Evolutionary conservation across 2,329 filamentous ascomycete species (phyloP), one percentile per base, ranked within the genome.

Genomic region (Penicillium digitatum): DNA sequence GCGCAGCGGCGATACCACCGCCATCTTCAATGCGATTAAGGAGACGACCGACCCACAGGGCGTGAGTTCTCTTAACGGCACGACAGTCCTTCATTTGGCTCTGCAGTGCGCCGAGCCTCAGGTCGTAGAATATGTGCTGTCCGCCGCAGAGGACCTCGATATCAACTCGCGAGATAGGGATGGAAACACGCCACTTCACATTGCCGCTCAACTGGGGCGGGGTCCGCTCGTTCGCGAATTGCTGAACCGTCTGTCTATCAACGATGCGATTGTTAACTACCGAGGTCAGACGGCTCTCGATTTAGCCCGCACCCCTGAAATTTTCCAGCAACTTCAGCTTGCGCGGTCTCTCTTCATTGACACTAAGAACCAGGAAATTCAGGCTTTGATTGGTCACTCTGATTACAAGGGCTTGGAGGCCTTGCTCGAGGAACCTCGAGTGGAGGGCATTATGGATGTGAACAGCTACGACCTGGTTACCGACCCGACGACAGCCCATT

Each of bases 51-150:
- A 64, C 81, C 82, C 60, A 62, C 82, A 62, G 73, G 77, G 56
- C 70, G 76, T 59, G 65, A 72, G 58, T 67, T 74, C 57, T 65
- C 72, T 61, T 67, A 79, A 54, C 71, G 92, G 95, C 52, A 96
- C 92, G 0, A 94, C 90, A 2, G 87, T 97, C 39, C 80, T 99
- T 35, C 93, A 99, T 72, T 80, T 99, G 38, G 92, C 94, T 26
- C 90, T 97, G 42, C 94, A 99, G 74, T 97, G 93, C 74, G 93
- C 94, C 47, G 94, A 97, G 71, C 82, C 88, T 46, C 87, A 90
- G 20, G 91, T 99, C 27, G 88, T 99, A 51, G 92, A 99, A 71
- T 96, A 93, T 67, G 88, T 97, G n/a, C 77, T 99, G 40, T 92
- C 90, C 1, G 80, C 81, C 49, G 79, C 90, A 58, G 84, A 87